Conservation (phyloP, 768 basidiomycete genomes). For the Tricholoma hemisulphureum region DNA sequence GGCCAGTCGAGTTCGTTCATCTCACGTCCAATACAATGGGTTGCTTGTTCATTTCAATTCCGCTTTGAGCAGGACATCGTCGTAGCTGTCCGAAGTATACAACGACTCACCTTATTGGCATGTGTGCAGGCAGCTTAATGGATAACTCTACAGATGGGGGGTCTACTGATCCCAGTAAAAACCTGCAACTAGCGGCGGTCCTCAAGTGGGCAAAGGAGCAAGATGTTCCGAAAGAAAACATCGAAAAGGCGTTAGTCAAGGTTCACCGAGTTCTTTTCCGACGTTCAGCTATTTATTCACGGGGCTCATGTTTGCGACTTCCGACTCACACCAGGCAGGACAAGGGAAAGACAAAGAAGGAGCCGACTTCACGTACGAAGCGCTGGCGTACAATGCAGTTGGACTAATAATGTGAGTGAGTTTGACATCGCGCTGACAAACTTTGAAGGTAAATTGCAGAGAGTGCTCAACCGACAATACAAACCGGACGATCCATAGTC, state of each 20-base stretch:
- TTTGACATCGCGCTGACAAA: neutral
- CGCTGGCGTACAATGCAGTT: slow-evolving; percentile 54
- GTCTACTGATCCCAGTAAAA: slow-evolving; percentile 52
- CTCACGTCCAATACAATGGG: neutral
- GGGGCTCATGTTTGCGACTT: neutral
- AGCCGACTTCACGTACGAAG: slow-evolving; percentile 57
- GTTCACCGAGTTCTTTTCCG: too few species aligned
- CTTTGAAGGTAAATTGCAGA: slow-evolving; percentile 30
- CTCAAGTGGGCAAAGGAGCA: slow-evolving; percentile 55
- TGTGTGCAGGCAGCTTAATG: neutral
- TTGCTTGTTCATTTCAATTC: neutral
- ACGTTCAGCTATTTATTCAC: neutral
- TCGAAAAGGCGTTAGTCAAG: slow-evolving; percentile 59
- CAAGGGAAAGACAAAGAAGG: slow-evolving; percentile 48
- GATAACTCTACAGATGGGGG: slow-evolving; percentile 46
- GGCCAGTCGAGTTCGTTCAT: slow-evolving; percentile 48
- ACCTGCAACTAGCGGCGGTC: slow-evolving; percentile 49
- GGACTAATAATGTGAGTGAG: slow-evolving; percentile 60
- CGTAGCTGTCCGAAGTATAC: slow-evolving; percentile 57
- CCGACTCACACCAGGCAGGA: slow-evolving; percentile 37
- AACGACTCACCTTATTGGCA: neutral
- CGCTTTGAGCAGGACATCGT: slow-evolving; percentile 51
- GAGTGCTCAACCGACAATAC: slow-evolving; percentile 64
- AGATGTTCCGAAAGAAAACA: slow-evolving; percentile 69
- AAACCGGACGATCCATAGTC: slow-evolving; percentile 57